Base-by-base conservation (phyloP, 1,284 basidiomycete genomes). In the Malassezia slooffiae region DNA sequence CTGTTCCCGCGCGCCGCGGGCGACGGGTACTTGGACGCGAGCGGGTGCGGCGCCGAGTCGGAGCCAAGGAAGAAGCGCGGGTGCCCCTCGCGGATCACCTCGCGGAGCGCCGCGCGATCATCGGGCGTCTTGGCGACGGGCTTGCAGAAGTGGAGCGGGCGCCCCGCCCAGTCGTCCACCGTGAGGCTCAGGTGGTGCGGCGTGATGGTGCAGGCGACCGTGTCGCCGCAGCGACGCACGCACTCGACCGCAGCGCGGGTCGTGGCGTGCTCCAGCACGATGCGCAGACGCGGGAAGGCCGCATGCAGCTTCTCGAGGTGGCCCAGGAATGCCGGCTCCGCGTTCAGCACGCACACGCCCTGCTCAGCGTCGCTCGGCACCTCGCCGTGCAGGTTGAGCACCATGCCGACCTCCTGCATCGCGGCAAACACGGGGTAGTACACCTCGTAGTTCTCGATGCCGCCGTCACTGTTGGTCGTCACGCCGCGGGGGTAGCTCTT, bases 221-320 rank as follows among this genome's bases (percentile, higher is more conserved):
- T 95, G 32, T 76, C 73, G 9, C 62, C 66, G 30, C 58, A 64
- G 44, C 50, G 34, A 42, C 66, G 63, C 30, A 69, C 66, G 16
- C 81, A 79, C 60, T 91, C 86, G n/a, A 99, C 80, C 0, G 93
- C 90, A 27, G 85, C 87, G 28, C 84, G 79, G 2, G 90, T 96
- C 0, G 93, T 99, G n/a, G 93, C 93, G 66, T 99, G 93, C 72
- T 99, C 93, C 29, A 99, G 79, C 4, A 99, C 91, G 62, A 99
- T 97, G 43, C 88, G 82, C 41, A 99, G 78, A 30, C 75, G 76
- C n/a, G 93, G 93, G 72, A 97, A 99, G 20, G 77, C 76, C 41
- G 74, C 71, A 60, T 96, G 88, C 34, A 97, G 76, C 60, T 81
- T 80, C 61, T 77, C 76, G 12, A 99, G 77, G 71, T 97, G 90